These are phyloP conservation scores for Plasmodium gonderi DNA, from an alignment of 169 alveolate genomes.

Conservation along the genomic window DNA sequence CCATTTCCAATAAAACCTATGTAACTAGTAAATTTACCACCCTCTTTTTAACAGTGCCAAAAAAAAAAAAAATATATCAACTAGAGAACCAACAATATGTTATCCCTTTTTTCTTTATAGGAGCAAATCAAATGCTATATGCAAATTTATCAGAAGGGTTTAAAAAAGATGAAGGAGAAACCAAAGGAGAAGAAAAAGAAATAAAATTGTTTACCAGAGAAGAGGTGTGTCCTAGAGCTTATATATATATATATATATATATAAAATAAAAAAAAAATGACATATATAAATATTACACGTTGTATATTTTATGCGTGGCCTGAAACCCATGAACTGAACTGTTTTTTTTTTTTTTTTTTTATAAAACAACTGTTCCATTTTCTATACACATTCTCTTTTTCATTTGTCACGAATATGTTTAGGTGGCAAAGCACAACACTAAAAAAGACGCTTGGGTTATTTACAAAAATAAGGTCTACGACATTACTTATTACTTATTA, in stretches of 20 bases:
- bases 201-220: constrained; percentile 41
- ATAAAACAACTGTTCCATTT: neutral
- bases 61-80: too few species aligned
- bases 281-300: neutral
- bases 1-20: too few species aligned
- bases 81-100: neutral
- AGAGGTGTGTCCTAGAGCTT: constrained; percentile 34
- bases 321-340: neutral
- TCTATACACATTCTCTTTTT: too few species aligned
- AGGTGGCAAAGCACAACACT: constrained; percentile 80
- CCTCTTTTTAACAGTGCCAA: neutral
- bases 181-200: neutral
- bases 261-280: neutral
- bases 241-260: constrained; percentile 4
- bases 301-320: neutral
- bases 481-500: constrained; percentile 81
- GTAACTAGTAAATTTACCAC: neutral
- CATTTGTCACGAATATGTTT: too few species aligned
- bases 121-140: constrained; percentile 53
- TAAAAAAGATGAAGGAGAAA: neutral
- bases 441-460: constrained; percentile 84
- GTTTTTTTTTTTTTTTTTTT: neutral
- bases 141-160: constrained; percentile 23
- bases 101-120: neutral
- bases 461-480: constrained; percentile 83